Conservation (phyloP, 805 yeast species). For the Yamadazyma akitaensis region DNA sequence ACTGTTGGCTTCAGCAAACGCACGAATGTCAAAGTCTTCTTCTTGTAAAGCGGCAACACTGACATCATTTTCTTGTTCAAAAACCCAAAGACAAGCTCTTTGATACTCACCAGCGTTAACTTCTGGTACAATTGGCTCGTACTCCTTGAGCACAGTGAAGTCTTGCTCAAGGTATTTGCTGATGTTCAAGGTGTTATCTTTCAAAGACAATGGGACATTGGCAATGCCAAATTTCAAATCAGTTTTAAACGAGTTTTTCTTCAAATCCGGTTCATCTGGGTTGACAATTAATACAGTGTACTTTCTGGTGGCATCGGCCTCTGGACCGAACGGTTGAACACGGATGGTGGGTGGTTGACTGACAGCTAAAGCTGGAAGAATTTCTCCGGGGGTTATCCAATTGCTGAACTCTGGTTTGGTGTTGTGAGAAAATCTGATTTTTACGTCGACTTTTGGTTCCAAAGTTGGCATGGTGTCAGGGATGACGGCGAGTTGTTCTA, state of each 20-base stretch:
- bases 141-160: conserved; percentile 48
- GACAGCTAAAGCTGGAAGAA: conserved; percentile 71
- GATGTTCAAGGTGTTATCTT: conserved; percentile 54
- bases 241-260: conserved; percentile 64
- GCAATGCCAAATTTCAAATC: conserved; percentile 74
- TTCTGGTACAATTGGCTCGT: conserved; percentile 84
- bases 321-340: conserved; percentile 63
- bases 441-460: conserved; percentile 73
- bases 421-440: conserved; percentile 70
- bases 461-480: conserved; percentile 94
- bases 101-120: conserved; percentile 74
- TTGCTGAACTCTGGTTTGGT: conserved; percentile 49
- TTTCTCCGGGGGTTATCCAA: conserved; percentile 77
- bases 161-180: conserved; percentile 31
- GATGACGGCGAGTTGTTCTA: conserved; percentile 78
- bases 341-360: conserved; percentile 72
- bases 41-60: conserved; percentile 10
- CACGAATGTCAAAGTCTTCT: conserved; percentile 64
- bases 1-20: conserved; percentile 51
- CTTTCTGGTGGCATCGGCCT: conserved; percentile 36
- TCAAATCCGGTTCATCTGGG: conserved; percentile 85
- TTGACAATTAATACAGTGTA: conserved; percentile 82
- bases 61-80: conserved; percentile 54
- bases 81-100: conserved; percentile 86
- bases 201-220: conserved; percentile 59